Base-by-base conservation (phyloP, 2,329 filamentous ascomycete species). In the Colletotrichum costaricense region DNA sequence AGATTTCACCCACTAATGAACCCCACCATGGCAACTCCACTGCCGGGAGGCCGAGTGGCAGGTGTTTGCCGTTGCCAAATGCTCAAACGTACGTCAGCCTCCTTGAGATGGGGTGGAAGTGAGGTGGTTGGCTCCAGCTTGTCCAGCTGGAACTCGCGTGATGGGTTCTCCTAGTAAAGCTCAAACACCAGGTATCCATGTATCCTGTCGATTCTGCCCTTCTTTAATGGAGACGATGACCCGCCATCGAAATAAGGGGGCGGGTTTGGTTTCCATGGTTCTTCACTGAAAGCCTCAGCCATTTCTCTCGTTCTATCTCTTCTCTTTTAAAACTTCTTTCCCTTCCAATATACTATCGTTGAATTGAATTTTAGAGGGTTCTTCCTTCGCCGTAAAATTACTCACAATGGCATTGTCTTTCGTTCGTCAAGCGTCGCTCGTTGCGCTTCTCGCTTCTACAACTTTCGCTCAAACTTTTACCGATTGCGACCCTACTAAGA, bases 71-170 rank as follows among this genome's bases (percentile, higher is more conserved):
- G 55, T 71, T 38, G 71, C 35, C n/a, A 22, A 16, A 52, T 52
- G 56, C 67, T 73, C 71, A 70, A 73, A 73, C 71, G n/a, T 71
- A 71, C 70, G 67, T 70, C 70, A 73, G 70, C 70, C 70, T 66
- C 67, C 70, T 66, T 38, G 70, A 52, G 26, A 33, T 59, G 54
- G 66, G 30, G 30, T 54, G 42, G 22, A 28, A 35, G 22, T 33
- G 49, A 26, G 26, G 16, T 46, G 35, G 65, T 52, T 52, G 35
- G 42, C 28, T 42, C 63, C 28, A 14, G 57, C 56, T 46, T 30
- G 8, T 38, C 24, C 49, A 55, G 28, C 28, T 64, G 38, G 30
- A 35, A 19, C 57, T 42, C 26, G 54, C 22, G 33, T 54, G 46
- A 46, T 24, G 46, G 55, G 65, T 22, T 52, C 55, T 54, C 64